Base-by-base conservation (phyloP, 305 asterid species). In the Fraxinus baroniana region DNA sequence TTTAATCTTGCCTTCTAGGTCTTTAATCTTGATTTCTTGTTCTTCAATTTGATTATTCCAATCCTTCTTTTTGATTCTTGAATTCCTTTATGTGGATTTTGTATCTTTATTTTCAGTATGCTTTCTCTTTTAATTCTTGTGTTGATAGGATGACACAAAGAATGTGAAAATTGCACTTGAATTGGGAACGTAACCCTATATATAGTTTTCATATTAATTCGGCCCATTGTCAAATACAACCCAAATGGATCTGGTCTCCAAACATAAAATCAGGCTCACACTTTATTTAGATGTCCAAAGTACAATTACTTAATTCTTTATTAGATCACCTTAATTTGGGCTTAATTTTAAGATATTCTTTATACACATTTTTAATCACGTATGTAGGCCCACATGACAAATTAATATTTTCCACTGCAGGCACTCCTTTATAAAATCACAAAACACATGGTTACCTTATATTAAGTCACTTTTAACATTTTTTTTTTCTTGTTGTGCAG, bases 401-500 rank as follows among this genome's bases (percentile, higher is more conserved):
- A 46, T 46, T 15, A 46, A 46, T 46, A 13, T 46, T 46, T 46
- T 13, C 7, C 18, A 46, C 57, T 13, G 77, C 15, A 41, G 35
- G 39, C 32, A 35, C 36, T 24, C 73, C 83, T 74, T 70, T 30
- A 64, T 77, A 76, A 77, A 60, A 49, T 62, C 20, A 73, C 35
- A 46, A 76, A 76, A 41, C 77, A 13, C 39, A 4, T 2, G 33
- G 68, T 83, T 76, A 20, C 52, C 46, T 82, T 76, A 39, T 57
- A 46, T 71, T 60, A 66, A 70, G 12, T 28, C 24, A 32, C 77
- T 74, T 73, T 79, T 78, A 85, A 20, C 57, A 3, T 80, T 55
- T 76, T 79, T 79, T 79, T 24, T 70, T 46, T 81, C 83, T 90
- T 80, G 22, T 79, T 36, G 26, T 74, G 77, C 97, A 97, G 98